Percentiles rank a stretch among this genome's conserved stretches.
Evolutionary conservation across 1,284 basidiomycete genomes (phyloP).

Genomic region (Hypsizygus ulmarius): DNA sequence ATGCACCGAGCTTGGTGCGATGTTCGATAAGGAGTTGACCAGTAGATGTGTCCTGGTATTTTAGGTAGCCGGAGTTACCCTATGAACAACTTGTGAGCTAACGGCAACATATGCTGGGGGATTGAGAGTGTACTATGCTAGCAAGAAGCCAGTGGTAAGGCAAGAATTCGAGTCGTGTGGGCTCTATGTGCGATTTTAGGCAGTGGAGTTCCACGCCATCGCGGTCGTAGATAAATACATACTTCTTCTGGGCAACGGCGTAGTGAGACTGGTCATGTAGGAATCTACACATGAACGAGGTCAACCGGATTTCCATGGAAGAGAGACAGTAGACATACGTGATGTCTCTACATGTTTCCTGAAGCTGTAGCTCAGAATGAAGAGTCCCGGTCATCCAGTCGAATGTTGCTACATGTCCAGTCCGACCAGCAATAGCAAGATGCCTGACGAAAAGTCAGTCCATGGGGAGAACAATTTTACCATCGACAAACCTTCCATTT

Average conservation of each 20-base stretch:
- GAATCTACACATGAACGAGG: conserved; percentile 52
- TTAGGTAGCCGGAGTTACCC: conserved; percentile 89
- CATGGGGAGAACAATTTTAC: conserved; percentile 7
- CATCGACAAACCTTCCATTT: conserved; percentile 75
- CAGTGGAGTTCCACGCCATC: conserved; percentile 93
- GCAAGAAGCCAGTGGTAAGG: conserved; percentile 96
- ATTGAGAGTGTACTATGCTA: conserved; percentile 59
- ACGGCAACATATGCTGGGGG: conserved; percentile 3
- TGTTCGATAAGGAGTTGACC: conserved; percentile 87
- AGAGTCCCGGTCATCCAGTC: conserved; percentile 91
- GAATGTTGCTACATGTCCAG: conserved; percentile 92
- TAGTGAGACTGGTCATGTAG: conserved; percentile 92
- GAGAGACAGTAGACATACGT: conserved; percentile 50
- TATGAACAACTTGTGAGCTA: conserved; percentile 26
- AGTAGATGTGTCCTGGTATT: conserved; percentile 97
- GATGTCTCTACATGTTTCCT: conserved; percentile 89
- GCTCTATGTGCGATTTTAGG: conserved; percentile 84
- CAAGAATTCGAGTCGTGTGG: conserved; percentile 88
- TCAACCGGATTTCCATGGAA: neutral
- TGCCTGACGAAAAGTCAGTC: conserved; percentile 48
- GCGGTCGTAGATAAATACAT: conserved; percentile 94
- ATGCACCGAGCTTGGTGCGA: conserved; percentile 88
- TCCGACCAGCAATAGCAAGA: conserved; percentile 78
- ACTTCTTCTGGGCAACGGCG: conserved; percentile 96
- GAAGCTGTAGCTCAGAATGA: conserved; percentile 86